Evolutionary conservation across 192 early-diverging fungal species (phyloP).

Genomic region (Jimgerdemannia flammicorona): DNA sequence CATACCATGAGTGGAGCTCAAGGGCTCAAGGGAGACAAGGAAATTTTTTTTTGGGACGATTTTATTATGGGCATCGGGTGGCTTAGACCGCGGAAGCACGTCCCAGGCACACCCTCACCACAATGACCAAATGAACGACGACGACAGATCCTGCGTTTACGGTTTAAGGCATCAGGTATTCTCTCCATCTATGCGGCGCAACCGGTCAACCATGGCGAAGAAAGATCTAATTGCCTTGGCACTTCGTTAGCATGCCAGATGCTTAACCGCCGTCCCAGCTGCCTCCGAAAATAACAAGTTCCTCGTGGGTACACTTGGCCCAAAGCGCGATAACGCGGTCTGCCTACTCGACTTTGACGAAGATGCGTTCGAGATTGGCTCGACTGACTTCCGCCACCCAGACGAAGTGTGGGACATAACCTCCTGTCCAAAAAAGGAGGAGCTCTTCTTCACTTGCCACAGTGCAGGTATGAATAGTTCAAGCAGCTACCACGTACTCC

Average conservation of each 20-base stretch:
- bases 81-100: background rate
- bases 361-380: slow-evolving; percentile 56
- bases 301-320: slow-evolving; percentile 64
- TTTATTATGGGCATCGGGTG: background rate
- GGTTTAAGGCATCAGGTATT: slow-evolving; percentile 63
- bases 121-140: background rate
- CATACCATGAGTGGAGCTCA: too few relatives aligned
- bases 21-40: too few relatives aligned
- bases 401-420: slow-evolving; percentile 67
- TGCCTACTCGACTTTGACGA: slow-evolving; percentile 73
- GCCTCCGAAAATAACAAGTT: slow-evolving; percentile 66
- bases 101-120: background rate
- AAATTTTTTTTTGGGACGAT: background rate
- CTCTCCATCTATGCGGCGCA: background rate
- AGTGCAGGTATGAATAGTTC: slow-evolving; percentile 27
- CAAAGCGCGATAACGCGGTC: slow-evolving; percentile 60
- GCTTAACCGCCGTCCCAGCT: slow-evolving; percentile 48
- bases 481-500: too few relatives aligned
- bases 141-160: slow-evolving; percentile 52
- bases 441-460: slow-evolving; percentile 60
- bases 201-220: too few relatives aligned
- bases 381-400: slow-evolving; percentile 56
- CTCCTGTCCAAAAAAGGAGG: slow-evolving; percentile 48
- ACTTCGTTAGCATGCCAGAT: slow-evolving; percentile 43
- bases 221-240: background rate